A percentile compares a stretch with the other conserved stretches of the same genome.
Evolutionary conservation across 768 basidiomycete species (phyloP).

Genomic region (Galerina marginata): DNA sequence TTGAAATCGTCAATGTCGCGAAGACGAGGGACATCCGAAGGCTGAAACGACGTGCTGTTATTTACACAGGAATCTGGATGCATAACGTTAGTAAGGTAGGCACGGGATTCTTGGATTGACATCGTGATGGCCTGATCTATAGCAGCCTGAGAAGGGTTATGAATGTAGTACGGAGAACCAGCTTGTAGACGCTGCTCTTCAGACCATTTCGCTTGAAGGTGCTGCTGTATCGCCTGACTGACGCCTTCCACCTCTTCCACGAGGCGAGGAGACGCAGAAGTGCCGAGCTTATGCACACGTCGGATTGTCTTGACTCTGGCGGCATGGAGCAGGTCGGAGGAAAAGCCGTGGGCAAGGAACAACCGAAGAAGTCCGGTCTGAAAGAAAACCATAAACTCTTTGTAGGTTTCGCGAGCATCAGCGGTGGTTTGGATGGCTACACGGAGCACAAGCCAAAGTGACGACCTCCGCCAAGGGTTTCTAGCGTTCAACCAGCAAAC

Average conservation of each 20-base stretch:
- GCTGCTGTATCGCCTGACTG: conserved; percentile 18
- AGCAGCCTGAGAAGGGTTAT: conserved; percentile 24
- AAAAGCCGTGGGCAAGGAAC: conserved; percentile 23
- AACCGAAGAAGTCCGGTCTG: conserved; percentile 32
- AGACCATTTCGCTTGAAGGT: conserved; percentile 42
- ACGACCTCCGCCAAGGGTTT: conserved; percentile 54
- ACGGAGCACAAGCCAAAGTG: conserved; percentile 55
- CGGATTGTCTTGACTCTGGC: conserved; percentile 40
- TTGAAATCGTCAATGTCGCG: conserved; percentile 10
- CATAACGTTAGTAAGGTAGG: conserved; percentile 31
- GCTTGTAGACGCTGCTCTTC: conserved; percentile 30
- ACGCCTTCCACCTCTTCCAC: conserved; percentile 23
- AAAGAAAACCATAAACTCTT: conserved; percentile 52
- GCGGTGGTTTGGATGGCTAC: conserved; percentile 47
- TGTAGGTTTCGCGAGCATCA: conserved; percentile 41
- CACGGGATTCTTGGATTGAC: conserved; percentile 33
- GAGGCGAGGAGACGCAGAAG: conserved; percentile 24
- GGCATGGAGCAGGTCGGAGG: conserved; percentile 40
- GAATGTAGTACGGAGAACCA: conserved; percentile 27
- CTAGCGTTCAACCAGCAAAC: conserved; percentile 44
- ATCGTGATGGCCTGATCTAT: conserved; percentile 35
- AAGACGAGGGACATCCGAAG: conserved; percentile 24
- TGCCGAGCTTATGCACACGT: conserved; percentile 43
- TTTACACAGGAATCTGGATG: not conserved
- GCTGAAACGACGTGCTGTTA: conserved; percentile 19